Base-by-base conservation (phyloP, 2,329 filamentous ascomycete genomes). In the Aureobasidium subglaciale region DNA sequence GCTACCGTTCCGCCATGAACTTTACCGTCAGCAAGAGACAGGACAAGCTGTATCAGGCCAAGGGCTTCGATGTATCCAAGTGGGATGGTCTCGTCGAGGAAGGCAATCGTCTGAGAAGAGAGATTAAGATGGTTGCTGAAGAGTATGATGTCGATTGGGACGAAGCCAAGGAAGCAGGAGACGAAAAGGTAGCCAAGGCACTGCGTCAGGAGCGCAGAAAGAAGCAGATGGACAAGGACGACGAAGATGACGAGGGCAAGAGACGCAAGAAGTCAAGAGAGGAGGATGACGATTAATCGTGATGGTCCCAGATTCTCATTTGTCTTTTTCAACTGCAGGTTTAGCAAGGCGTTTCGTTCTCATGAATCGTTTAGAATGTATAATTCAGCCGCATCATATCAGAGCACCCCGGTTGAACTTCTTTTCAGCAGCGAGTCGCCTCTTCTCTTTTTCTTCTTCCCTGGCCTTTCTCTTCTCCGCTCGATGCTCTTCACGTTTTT, bases 91-190 rank as follows among this genome's bases (percentile, higher is more conserved):
- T 95, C 29, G 82, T 95, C 2, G 83, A 90, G 45, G 90, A 95
- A 59, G 88, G 84, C 0, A 96, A 95, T 66, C 73, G 78, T 2
- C 70, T 96, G 60, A 75, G 90, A 5, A 80, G 79, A 60, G 91
- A 96, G 71, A 87, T 96, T 68, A 87, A 86, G 71, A 78, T 79
- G 15, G 81, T 95, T 8, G 90, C 91, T 0, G 81, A 84, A 30
- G 90, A 96, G 71, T 96, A 96, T 68, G 90, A 95, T 63, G 88
- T 91, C 7, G 88, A 92, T 50, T 96, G 90, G 88, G 82, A 95
- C 61, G 82, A 92, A 50, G 83, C 82, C 11, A 81, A 81, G n/a
- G 82, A 68, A n/a, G 63, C 63, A 15, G 61, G 64, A 11, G 58
- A 86, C 63, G 79, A 86, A 60, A 73, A 69, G 56, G 78, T 83